Conservation (phyloP, 768 basidiomycete species). For the Gymnopilus junonius region DNA sequence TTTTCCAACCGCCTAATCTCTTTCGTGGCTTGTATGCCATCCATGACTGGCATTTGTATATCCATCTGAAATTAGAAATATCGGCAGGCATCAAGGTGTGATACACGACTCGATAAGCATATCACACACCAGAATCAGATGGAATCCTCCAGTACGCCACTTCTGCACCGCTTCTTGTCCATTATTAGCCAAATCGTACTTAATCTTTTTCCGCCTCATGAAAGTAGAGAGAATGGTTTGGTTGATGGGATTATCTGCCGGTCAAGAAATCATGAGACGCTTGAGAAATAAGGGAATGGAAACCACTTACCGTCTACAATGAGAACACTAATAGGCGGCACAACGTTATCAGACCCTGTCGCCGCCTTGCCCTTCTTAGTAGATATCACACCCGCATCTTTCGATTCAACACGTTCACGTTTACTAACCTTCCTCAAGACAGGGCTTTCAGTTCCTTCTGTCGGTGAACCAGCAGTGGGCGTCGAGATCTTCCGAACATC, state of each 20-base stretch:
- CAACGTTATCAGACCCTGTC: slow-evolving; percentile 67
- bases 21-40: slow-evolving; percentile 96
- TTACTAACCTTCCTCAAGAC: slow-evolving; percentile 20
- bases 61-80: slow-evolving; percentile 76
- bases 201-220: slow-evolving; percentile 95
- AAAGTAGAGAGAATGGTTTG: slow-evolving; percentile 97
- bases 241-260: slow-evolving; percentile 95
- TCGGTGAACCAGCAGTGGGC: neutral
- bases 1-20: slow-evolving; percentile 91
- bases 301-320: slow-evolving; percentile 88
- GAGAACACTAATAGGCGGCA: slow-evolving; percentile 96
- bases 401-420: slow-evolving; percentile 31
- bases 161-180: slow-evolving; percentile 96
- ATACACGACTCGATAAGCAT: neutral
- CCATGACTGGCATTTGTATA: slow-evolving; percentile 99
- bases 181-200: slow-evolving; percentile 92
- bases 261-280: slow-evolving; percentile 7
- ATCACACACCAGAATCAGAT: slow-evolving; percentile 85
- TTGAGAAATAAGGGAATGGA: neutral
- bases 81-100: slow-evolving; percentile 11
- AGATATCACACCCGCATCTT: slow-evolving; percentile 32
- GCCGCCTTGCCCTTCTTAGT: slow-evolving; percentile 46
- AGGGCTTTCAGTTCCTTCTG: neutral
- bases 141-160: slow-evolving; percentile 92
- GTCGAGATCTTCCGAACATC: slow-evolving; percentile 16